phyloP scores from a whole-genome alignment of 306 rosid genomes.

The Sesbania bispinosa region DNA sequence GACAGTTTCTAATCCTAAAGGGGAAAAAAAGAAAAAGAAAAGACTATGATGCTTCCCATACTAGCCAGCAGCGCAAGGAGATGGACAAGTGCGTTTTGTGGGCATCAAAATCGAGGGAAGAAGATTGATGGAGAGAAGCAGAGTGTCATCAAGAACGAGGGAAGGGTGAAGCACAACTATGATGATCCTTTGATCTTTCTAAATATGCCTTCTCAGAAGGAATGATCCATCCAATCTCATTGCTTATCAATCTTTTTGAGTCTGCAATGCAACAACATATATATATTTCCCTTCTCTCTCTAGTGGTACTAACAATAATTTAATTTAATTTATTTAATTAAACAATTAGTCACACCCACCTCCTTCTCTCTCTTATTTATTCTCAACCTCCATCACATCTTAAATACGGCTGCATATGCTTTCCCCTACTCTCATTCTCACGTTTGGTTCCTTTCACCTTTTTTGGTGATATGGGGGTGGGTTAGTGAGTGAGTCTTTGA shows the following conservation, averaged over 20 bases:
- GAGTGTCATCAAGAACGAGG: slow-evolving; percentile 63
- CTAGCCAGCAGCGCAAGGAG: background rate
- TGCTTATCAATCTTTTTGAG: slow-evolving; percentile 24
- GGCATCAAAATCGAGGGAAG: slow-evolving; percentile 56
- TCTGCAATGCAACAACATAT: background rate
- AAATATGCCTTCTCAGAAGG: slow-evolving; percentile 38
- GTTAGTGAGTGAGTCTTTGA: background rate
- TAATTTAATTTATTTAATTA: slow-evolving; percentile 9
- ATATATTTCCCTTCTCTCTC: background rate
- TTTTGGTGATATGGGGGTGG: background rate
- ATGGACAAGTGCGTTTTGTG: slow-evolving; percentile 7
- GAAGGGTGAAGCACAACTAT: slow-evolving; percentile 35
- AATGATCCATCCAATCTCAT: slow-evolving; percentile 52
- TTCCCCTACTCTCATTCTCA: background rate
- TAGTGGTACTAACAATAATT: background rate
- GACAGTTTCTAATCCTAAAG: too few relatives aligned
- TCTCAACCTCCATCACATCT: slow-evolving; percentile 32
- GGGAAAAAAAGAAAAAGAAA: too few relatives aligned
- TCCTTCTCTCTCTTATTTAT: slow-evolving; percentile 41
- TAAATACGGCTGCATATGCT: slow-evolving; percentile 33
- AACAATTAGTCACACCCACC: slow-evolving; percentile 39
- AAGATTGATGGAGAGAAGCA: slow-evolving; percentile 19
- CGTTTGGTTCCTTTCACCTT: background rate
- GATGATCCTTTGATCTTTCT: slow-evolving; percentile 57
- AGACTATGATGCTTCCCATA: background rate